Conservation (phyloP, 148 eudicot genomes). For the Nepenthes mirabilis region DNA sequence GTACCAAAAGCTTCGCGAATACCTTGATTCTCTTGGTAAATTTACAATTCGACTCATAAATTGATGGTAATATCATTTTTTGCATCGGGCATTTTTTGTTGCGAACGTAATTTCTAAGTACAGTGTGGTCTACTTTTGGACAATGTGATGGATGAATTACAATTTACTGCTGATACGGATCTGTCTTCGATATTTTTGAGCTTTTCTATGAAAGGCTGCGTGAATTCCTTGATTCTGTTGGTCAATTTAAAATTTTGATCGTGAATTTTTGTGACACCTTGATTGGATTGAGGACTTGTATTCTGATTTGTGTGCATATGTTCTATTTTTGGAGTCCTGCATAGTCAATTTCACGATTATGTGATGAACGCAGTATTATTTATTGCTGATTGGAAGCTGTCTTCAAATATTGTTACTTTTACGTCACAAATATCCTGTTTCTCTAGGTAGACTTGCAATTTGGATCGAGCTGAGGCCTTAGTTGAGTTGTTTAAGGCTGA, state of each 20-base stretch:
- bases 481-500: background rate
- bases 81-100: background rate
- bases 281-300: no score
- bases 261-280: no score
- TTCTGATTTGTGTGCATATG: no score
- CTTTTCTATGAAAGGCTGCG: no score
- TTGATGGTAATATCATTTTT: background rate
- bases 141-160: no score
- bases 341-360: background rate
- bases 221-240: no score
- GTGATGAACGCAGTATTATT: background rate
- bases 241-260: no score
- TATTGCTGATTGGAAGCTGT: background rate
- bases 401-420: background rate
- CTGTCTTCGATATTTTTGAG: no score
- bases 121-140: no score
- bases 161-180: no score
- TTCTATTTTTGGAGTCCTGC: no score
- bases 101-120: background rate
- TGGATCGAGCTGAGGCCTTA: background rate
- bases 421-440: background rate
- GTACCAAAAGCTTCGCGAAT: slow-evolving; percentile 34
- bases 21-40: slow-evolving; percentile 58
- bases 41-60: background rate
- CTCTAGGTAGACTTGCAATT: background rate